Evolutionary conservation across 106 monocot species (phyloP).

Genomic region (Dendrobium catenatum): DNA sequence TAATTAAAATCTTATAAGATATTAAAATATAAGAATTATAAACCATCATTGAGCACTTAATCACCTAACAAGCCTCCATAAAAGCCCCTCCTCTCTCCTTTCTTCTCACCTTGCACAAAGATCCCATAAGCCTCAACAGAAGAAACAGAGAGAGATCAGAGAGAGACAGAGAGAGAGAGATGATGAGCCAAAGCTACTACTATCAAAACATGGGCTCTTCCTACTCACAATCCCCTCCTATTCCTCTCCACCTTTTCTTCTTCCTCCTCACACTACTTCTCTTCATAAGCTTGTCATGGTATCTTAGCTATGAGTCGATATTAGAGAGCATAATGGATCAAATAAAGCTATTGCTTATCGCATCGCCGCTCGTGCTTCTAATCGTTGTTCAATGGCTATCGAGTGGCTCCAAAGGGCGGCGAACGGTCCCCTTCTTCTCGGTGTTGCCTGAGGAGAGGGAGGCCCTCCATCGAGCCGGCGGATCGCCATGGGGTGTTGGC

Average conservation of each 20-base stretch:
- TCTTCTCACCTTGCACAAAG: background rate
- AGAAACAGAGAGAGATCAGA: conserved; percentile 5
- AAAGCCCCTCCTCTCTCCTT: background rate
- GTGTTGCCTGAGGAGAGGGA: conserved; percentile 27
- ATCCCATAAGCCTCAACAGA: background rate
- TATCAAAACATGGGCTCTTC: conserved; percentile 9
- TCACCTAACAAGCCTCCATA: background rate
- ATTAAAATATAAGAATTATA: no score
- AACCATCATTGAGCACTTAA: no score
- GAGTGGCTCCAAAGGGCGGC: conserved; percentile 10
- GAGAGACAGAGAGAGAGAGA: conserved; percentile 12
- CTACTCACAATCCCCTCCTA: conserved; percentile 7
- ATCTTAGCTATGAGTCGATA: conserved; percentile 47
- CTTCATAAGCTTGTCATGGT: conserved; percentile 50
- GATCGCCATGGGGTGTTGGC: conserved; percentile 67
- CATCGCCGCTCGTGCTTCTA: conserved; percentile 43
- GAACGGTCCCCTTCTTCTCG: conserved; percentile 12
- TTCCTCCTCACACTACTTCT: conserved; percentile 40
- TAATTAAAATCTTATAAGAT: no score
- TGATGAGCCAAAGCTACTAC: conserved; percentile 8
- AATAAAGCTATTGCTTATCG: conserved; percentile 30
- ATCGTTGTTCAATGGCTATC: conserved; percentile 38
- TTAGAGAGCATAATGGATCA: conserved; percentile 33
- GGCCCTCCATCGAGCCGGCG: conserved; percentile 37
- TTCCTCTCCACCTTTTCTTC: conserved; percentile 56